Percentiles rank a stretch among this genome's conserved stretches.
Evolutionary conservation across 495 filamentous ascomycete species (phyloP).

Genomic region (Talaromyces wortmannii): DNA sequence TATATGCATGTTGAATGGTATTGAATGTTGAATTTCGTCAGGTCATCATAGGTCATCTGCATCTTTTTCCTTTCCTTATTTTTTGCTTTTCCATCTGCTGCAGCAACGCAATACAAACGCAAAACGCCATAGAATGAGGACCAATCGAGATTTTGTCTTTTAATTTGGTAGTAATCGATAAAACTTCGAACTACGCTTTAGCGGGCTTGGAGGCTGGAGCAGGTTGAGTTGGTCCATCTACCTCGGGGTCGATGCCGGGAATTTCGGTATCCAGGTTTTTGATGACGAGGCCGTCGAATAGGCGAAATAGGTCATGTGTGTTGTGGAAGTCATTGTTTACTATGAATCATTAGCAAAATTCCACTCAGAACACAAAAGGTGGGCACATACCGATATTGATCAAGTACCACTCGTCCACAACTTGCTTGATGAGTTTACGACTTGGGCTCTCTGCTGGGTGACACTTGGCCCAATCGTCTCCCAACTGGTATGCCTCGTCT

Average conservation of each 20-base stretch:
- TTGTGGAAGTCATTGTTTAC: slow-evolving; percentile 97
- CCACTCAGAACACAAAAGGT: background rate
- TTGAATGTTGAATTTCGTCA: slow-evolving; percentile 7
- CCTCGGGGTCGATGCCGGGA: background rate
- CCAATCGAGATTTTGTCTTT: background rate
- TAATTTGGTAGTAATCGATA: background rate
- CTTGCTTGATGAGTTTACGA: slow-evolving; percentile 67
- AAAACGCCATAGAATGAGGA: background rate
- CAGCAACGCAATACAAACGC: background rate
- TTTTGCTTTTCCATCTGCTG: background rate
- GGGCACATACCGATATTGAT: slow-evolving; percentile 80
- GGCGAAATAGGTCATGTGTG: slow-evolving; percentile 64
- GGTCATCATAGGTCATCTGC: background rate
- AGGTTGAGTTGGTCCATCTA: background rate
- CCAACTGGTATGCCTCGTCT: slow-evolving; percentile 92
- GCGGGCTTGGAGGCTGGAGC: background rate
- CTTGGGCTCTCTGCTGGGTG: slow-evolving; percentile 73
- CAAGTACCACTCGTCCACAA: slow-evolving; percentile 89
- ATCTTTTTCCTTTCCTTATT: background rate
- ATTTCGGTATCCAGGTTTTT: slow-evolving; percentile 41
- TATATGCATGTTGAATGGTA: slow-evolving; percentile 7
- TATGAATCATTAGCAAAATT: slow-evolving; percentile 23
- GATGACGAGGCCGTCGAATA: slow-evolving; percentile 75
- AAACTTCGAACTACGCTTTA: background rate
- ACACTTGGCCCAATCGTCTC: slow-evolving; percentile 90